Conservation (phyloP, 805 yeast species). For the Saccharomycopsis javanensis region DNA sequence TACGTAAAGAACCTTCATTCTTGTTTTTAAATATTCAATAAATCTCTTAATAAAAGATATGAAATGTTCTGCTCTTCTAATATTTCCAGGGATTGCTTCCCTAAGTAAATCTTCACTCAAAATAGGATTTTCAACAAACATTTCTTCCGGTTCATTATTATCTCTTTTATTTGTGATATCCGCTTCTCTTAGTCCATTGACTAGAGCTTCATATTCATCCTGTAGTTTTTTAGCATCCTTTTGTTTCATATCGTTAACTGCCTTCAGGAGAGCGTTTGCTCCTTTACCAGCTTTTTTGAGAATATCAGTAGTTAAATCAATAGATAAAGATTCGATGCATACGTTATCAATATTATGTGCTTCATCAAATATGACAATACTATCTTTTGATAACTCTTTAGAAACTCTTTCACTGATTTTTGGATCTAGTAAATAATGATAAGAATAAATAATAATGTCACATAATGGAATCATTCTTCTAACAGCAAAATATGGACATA, state of each 20-base stretch:
- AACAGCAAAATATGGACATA: conserved; percentile 95
- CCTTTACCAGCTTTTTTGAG: conserved; percentile 81
- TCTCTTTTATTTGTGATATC: conserved; percentile 50
- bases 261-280: conserved; percentile 65
- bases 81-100: conserved; percentile 96
- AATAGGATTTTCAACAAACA: conserved; percentile 79
- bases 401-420: conserved; percentile 95
- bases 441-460: conserved; percentile 89
- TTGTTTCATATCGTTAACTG: conserved; percentile 75
- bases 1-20: conserved; percentile 96
- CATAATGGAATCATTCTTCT: conserved; percentile 96
- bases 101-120: conserved; percentile 74
- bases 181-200: conserved; percentile 77
- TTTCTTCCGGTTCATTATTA: conserved; percentile 36
- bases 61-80: conserved; percentile 94
- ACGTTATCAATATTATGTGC: conserved; percentile 99
- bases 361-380: conserved; percentile 93
- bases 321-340: conserved; percentile 88
- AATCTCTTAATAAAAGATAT: conserved; percentile 86
- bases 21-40: conserved; percentile 86
- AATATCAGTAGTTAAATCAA: conserved; percentile 86
- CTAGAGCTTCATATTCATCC: conserved; percentile 84
- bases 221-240: conserved; percentile 78
- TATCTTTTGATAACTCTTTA: conserved; percentile 79
- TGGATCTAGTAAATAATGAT: conserved; percentile 93